These are phyloP conservation scores for Ustilago loliicola DNA, from an alignment of 1,284 basidiomycete genomes.

Conservation along the genomic window DNA sequence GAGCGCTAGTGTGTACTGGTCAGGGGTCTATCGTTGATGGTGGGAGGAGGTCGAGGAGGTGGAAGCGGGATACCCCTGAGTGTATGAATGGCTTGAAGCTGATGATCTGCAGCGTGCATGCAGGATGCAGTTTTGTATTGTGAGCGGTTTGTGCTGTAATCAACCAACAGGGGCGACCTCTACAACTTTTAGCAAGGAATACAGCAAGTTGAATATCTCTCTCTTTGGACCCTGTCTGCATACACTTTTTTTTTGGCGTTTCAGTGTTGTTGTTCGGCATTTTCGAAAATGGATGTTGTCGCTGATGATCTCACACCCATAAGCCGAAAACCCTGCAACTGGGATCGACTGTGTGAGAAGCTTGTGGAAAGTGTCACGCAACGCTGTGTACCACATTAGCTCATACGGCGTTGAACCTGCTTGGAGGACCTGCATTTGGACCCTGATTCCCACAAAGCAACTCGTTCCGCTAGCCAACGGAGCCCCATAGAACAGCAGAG, in stretches of 20 bases:
- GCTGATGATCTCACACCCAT: constrained; percentile 15
- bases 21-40: constrained; percentile 3
- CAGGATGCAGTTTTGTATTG: constrained; percentile 15
- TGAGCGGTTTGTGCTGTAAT: background rate
- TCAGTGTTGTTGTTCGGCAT: background rate
- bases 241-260: background rate
- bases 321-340: background rate
- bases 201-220: background rate
- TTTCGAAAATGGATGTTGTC: background rate
- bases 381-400: constrained; percentile 6
- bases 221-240: constrained; percentile 16
- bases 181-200: background rate
- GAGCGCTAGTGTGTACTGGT: background rate
- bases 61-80: constrained; percentile 23
- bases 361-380: constrained; percentile 25
- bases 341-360: constrained; percentile 26
- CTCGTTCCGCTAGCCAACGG: no score
- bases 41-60: constrained; percentile 1
- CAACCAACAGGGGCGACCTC: background rate
- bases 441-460: background rate
- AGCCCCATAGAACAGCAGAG: no score
- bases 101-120: constrained; percentile 35
- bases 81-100: constrained; percentile 2
- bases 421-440: background rate
- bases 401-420: constrained; percentile 12